Evolutionary conservation across 2,329 filamentous ascomycete species (phyloP).

Genomic region (Fulvia fulva): DNA sequence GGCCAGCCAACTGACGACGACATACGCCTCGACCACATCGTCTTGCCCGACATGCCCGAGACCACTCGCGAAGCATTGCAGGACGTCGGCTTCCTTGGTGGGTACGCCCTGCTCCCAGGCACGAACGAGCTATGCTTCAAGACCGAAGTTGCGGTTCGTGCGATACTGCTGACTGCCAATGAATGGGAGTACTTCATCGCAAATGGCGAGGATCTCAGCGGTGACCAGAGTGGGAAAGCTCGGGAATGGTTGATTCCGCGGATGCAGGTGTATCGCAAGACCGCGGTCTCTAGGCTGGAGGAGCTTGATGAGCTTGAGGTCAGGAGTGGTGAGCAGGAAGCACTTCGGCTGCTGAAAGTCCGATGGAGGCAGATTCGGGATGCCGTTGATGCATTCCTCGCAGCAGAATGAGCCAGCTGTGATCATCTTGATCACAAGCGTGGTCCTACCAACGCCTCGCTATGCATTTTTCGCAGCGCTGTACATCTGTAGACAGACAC

Average conservation of each 20-base stretch:
- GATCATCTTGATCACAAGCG: too few relatives aligned
- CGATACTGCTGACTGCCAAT: slow-evolving; percentile 33
- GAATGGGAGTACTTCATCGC: slow-evolving; percentile 37
- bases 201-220: slow-evolving; percentile 32
- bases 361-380: slow-evolving; percentile 39
- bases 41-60: slow-evolving; percentile 37
- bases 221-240: slow-evolving; percentile 27
- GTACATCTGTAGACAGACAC: neutral
- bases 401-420: neutral
- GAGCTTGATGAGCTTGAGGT: slow-evolving; percentile 7
- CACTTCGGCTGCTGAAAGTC: slow-evolving; percentile 17
- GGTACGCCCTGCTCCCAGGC: slow-evolving; percentile 31
- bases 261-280: slow-evolving; percentile 18
- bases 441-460: neutral
- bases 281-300: slow-evolving; percentile 22
- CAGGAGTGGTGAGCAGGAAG: slow-evolving; percentile 7
- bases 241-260: slow-evolving; percentile 21
- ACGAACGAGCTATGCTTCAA: slow-evolving; percentile 40
- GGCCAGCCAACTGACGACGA: slow-evolving; percentile 33
- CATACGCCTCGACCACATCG: slow-evolving; percentile 40
- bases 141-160: slow-evolving; percentile 43
- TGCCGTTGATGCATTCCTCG: slow-evolving; percentile 3
- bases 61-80: slow-evolving; percentile 36
- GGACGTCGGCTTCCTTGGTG: slow-evolving; percentile 42
- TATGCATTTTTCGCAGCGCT: neutral